A percentile compares a stretch with the other conserved stretches of the same genome.
Conservation (phyloP, 208 protist genomes). For the Trypanosoma lewisi region DNA sequence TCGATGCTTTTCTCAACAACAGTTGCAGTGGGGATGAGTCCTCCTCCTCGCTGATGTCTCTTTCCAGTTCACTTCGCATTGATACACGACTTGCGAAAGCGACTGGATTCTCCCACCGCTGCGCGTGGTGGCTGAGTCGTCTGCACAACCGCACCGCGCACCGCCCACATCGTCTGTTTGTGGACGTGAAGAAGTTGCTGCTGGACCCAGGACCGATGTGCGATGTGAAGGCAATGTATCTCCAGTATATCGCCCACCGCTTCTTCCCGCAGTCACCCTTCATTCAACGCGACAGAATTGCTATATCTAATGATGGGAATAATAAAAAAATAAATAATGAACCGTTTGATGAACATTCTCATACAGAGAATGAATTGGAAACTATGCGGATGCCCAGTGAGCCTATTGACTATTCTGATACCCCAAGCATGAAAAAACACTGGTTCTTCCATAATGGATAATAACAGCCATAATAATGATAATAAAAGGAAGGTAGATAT, state of each 20-base stretch:
- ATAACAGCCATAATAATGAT: background rate
- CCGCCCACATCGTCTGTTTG: slow-evolving; percentile 24
- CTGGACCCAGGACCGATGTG: slow-evolving; percentile 22
- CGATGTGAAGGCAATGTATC: slow-evolving; percentile 21
- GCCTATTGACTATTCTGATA: background rate
- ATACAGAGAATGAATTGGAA: background rate
- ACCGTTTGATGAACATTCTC: background rate
- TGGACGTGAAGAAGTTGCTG: slow-evolving; percentile 18
- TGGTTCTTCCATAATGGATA: background rate
- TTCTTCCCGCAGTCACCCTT: slow-evolving; percentile 22
- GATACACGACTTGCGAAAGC: slow-evolving; percentile 4
- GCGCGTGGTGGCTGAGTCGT: slow-evolving; percentile 24
- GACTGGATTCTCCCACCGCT: background rate
- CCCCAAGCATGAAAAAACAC: background rate
- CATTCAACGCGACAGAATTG: slow-evolving; percentile 6
- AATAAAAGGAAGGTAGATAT: background rate
- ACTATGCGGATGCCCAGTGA: background rate
- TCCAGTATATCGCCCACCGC: slow-evolving; percentile 20
- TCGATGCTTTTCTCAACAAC: background rate
- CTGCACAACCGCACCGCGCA: background rate
- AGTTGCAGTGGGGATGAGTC: background rate
- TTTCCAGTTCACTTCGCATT: background rate
- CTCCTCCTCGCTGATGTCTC: background rate
- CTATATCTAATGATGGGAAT: background rate
- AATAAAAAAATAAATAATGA: background rate